Base-by-base conservation (phyloP, 306 rosid genomes). In the Citrullus colocynthis region DNA sequence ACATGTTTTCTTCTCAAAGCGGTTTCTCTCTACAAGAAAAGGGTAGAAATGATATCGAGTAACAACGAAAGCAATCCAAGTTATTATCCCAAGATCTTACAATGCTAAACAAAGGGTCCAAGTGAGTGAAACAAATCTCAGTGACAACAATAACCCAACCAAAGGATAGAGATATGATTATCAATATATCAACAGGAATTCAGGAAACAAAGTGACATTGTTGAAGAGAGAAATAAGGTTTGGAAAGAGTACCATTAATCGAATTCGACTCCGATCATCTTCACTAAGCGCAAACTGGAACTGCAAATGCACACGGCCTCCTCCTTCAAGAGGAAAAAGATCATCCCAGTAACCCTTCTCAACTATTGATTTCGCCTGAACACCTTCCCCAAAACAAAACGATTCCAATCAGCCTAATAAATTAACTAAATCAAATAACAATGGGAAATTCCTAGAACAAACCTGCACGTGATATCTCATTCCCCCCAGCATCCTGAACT, bases 271-370 rank as follows among this genome's bases (percentile, higher is more conserved):
- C 2, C 97, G 97, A 75, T 92, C 98, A 57, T 92, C 90, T 30
- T 91, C 92, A 21, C 64, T 92, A 30, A 92, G 99, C 48, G 89
- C 75, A 78, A 96, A 90, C 82, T 87, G 90, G 63, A 96, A 83
- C 81, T 84, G 90, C 96, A 96, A 72, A 78, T 81, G 97, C 82
- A 96, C 79, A 14, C 80, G 81, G 32, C 97, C 97, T 2, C 80
- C 89, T 39, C 93, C 97, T 83, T 78, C 56, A 51, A 96, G 91
- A 36, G 91, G 86, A 81, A 92, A 92, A 5, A 77, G 74, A 52
- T 89, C 90, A 76, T 96, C 97, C 97, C 93, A 92, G 58, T 84
- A 77, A 76, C 97, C 97, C 81, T 85, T 92, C 80, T 90, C 97
- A 62, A 96, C 87, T 56, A 91, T 87, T 78, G 89, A 83, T 80